A percentile compares a stretch with the other conserved stretches of the same genome.
Evolutionary conservation across 768 basidiomycete genomes (phyloP).

Genomic region (Suillus subaureus): DNA sequence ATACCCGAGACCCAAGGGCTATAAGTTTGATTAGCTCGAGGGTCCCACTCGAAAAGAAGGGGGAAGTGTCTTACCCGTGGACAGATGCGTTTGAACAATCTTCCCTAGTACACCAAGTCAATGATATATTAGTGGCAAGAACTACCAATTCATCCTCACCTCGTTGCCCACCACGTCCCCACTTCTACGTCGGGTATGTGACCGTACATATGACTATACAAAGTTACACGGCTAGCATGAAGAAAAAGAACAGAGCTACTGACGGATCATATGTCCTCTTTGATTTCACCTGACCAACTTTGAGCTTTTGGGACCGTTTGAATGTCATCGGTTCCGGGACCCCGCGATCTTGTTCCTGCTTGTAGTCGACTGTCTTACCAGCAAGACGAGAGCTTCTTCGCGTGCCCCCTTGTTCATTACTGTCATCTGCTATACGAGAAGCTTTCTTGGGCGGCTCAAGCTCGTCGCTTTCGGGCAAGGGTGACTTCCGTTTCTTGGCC

Average conservation of each 20-base stretch:
- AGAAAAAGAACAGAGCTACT: slow-evolving; percentile 15
- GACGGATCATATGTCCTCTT: slow-evolving; percentile 38
- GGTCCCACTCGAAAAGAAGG: not conserved
- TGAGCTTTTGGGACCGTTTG: slow-evolving; percentile 36
- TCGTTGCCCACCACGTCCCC: slow-evolving; percentile 81
- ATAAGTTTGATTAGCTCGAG: slow-evolving; percentile 5
- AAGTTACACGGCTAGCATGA: slow-evolving; percentile 20
- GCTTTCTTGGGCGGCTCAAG: slow-evolving; percentile 29
- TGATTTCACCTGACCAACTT: slow-evolving; percentile 36
- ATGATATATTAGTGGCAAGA: not conserved
- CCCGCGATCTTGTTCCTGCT: slow-evolving; percentile 40
- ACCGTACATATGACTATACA: slow-evolving; percentile 72
- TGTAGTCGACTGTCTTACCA: slow-evolving; percentile 61
- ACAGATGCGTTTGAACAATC: slow-evolving; percentile 77
- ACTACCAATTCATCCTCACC: slow-evolving; percentile 39
- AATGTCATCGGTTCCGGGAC: slow-evolving; percentile 42
- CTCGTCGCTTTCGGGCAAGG: slow-evolving; percentile 25
- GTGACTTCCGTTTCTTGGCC: slow-evolving; percentile 45
- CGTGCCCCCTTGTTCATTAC: slow-evolving; percentile 28
- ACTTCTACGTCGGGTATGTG: slow-evolving; percentile 77
- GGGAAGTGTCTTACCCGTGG: slow-evolving; percentile 69
- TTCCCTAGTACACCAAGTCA: slow-evolving; percentile 34
- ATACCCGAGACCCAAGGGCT: slow-evolving; percentile 90
- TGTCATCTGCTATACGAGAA: slow-evolving; percentile 32
- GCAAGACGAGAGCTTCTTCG: slow-evolving; percentile 72